Evolutionary conservation across 2,329 filamentous ascomycete species (phyloP), one percentile per base, ranked within the genome.

Genomic region (Beauveria sp.): DNA sequence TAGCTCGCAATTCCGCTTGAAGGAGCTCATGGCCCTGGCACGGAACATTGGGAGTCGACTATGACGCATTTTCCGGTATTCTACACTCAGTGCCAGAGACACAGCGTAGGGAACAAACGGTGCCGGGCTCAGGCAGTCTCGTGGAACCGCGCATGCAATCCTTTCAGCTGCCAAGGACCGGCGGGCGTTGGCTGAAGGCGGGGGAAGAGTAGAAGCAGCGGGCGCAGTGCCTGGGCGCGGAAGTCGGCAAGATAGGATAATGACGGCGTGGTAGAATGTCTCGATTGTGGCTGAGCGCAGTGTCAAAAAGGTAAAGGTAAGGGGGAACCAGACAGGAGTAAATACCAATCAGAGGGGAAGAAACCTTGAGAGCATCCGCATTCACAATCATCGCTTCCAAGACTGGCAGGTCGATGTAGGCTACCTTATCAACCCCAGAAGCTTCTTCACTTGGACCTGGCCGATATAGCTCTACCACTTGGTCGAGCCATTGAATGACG

Each of bases 11-110:
- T 84, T 82, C 50, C 77, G 77, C 56, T 78, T 77, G 67, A 88
- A 87, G 0, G 80, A 75, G 16, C 75, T 75, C 65, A 82, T 80
- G 5, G 82, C 80, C n/a, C 84, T 74, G 0, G 77, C 76, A 4
- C 83, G 79, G 63, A 85, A 86, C 76, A 85, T 82, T 1, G 83
- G 80, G 0, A 86, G 73, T 14, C 79, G 79, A 62, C 82, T 85
- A 65, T 86, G 82, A 1, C 84, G 78, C 83, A 87, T 85, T 67
- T 87, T 86, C 50, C 83, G 79, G 65, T 87, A 88, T 14, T 83
- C 81, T 1, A 87, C 83, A 52, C 82, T 85, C 1, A 88, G 75
- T 0, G 85, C 81, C 0, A 88, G 76, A 1, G 84, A 84, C 0
- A 87, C 76, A 0, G 83, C 83, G 62, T 87, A 88, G 0, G 85